Conservation (phyloP, 78 protist genomes). For the Fonticula alba region DNA sequence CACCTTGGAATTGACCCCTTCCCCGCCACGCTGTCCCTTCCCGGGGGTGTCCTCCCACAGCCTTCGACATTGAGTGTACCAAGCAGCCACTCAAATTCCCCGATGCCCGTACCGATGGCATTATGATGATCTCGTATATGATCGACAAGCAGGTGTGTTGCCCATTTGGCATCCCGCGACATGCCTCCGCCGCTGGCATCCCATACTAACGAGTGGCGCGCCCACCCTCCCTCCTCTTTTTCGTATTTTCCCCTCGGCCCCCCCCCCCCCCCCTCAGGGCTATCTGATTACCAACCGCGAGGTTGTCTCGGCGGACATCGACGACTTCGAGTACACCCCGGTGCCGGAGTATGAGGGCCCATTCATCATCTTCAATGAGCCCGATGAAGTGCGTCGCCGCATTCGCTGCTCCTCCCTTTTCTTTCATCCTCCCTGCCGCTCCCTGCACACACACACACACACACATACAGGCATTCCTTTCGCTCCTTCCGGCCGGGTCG, state of each 20-base stretch:
- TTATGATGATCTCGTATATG: slow-evolving; percentile 99
- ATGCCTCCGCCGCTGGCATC: background rate
- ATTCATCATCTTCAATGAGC: slow-evolving; percentile 69
- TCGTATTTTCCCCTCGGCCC: background rate
- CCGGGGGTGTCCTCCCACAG: too few species aligned
- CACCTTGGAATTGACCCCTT: too few species aligned
- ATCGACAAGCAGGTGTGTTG: slow-evolving; percentile 37
- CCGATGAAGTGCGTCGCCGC: too few species aligned
- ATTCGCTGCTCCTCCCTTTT: too few species aligned
- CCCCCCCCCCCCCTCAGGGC: slow-evolving; percentile 33
- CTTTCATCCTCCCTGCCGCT: too few species aligned
- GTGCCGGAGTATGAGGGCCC: slow-evolving; percentile 76
- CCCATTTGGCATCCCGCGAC: too few species aligned
- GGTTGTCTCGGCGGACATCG: slow-evolving; percentile 75
- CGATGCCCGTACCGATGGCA: slow-evolving; percentile 42
- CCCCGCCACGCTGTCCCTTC: too few species aligned
- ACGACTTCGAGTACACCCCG: slow-evolving; percentile 89
- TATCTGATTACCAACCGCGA: slow-evolving; percentile 84
- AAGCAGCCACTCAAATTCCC: slow-evolving; percentile 92
- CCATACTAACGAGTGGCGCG: too few species aligned
- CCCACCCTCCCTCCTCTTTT: too few species aligned
- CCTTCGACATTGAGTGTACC: slow-evolving; percentile 97
- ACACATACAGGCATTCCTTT: too few species aligned
- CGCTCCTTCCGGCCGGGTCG: too few species aligned
- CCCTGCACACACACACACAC: too few species aligned